Percentiles rank a stretch among this genome's conserved stretches.
Conservation (phyloP, 192 early-diverging fungal species). For the Coemansia interrupta region DNA sequence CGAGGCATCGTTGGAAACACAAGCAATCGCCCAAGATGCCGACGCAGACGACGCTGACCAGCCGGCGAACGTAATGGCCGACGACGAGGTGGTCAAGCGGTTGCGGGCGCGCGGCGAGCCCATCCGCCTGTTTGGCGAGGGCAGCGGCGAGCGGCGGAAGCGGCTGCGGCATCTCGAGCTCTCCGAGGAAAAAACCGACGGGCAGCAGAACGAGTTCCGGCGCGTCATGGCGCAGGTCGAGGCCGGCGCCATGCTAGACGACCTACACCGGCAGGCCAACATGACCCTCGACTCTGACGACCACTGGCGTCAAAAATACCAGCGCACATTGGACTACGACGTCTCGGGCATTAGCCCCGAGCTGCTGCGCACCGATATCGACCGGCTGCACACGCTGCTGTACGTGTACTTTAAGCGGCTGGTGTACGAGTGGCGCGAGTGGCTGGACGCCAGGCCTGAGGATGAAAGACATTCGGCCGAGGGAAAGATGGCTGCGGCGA, state of each 20-base stretch:
- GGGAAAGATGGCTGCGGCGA: conserved; percentile 79
- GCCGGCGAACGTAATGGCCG: conserved; percentile 45
- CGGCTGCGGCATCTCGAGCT: conserved; percentile 80
- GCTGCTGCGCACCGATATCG: conserved; percentile 73
- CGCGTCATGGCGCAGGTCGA: conserved; percentile 80
- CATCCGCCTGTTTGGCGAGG: conserved; percentile 90
- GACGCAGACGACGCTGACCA: conserved; percentile 7
- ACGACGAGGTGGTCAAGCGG: conserved; percentile 75
- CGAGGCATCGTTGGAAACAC: not conserved
- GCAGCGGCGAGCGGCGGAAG: conserved; percentile 68
- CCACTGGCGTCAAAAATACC: conserved; percentile 44
- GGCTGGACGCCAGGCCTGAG: conserved; percentile 70
- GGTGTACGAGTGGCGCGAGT: conserved; percentile 82
- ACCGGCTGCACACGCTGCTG: conserved; percentile 68
- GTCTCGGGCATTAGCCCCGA: conserved; percentile 67
- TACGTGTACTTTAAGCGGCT: conserved; percentile 82
- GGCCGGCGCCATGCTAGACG: conserved; percentile 70
- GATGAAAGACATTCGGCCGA: conserved; percentile 74
- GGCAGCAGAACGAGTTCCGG: conserved; percentile 92
- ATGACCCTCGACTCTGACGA: conserved; percentile 43
- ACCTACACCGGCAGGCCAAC: conserved; percentile 59
- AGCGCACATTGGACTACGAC: conserved; percentile 54
- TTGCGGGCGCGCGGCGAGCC: conserved; percentile 84
- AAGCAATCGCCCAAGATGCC: not conserved
- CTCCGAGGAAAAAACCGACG: conserved; percentile 75